A percentile compares a stretch with the other conserved stretches of the same genome.
These are phyloP conservation scores for Xylariaceae sp. DNA, from an alignment of 2,329 filamentous ascomycete genomes.

Conservation along the genomic window DNA sequence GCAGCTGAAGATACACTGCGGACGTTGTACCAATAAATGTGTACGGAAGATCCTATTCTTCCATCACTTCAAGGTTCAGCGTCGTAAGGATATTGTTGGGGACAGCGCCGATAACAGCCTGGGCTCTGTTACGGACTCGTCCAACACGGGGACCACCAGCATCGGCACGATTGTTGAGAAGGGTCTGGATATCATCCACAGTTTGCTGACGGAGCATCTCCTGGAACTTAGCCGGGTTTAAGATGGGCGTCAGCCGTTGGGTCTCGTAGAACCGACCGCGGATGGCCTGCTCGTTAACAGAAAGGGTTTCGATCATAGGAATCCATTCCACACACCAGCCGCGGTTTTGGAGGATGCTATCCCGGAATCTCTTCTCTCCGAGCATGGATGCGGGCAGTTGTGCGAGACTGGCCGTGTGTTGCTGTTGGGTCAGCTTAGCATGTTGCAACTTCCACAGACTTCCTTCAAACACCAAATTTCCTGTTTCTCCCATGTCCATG, in stretches of 20 bases:
- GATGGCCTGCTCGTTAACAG: conserved; percentile 39
- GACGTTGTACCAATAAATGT: not conserved
- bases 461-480: conserved; percentile 25
- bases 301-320: conserved; percentile 23
- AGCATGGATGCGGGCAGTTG: conserved; percentile 25
- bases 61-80: conserved; percentile 12
- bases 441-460: conserved; percentile 29
- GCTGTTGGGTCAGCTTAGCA: conserved; percentile 9
- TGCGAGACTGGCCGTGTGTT: not conserved
- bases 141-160: conserved; percentile 31
- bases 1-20: too few relatives aligned
- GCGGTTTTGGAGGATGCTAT: conserved; percentile 24
- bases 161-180: conserved; percentile 50
- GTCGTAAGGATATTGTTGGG: conserved; percentile 12
- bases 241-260: conserved; percentile 46
- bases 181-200: conserved; percentile 42
- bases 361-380: conserved; percentile 31
- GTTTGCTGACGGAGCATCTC: conserved; percentile 35
- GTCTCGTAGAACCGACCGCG: conserved; percentile 56
- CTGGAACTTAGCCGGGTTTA: conserved; percentile 39
- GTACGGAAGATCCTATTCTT: conserved; percentile 1
- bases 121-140: conserved; percentile 16
- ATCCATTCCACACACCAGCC: conserved; percentile 33
- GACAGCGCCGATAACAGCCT: conserved; percentile 18
- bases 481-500: conserved; percentile 2